Evolutionary conservation across 768 basidiomycete genomes (phyloP), one percentile per base, ranked within the genome.

Genomic region (Pisolithus orientalis): DNA sequence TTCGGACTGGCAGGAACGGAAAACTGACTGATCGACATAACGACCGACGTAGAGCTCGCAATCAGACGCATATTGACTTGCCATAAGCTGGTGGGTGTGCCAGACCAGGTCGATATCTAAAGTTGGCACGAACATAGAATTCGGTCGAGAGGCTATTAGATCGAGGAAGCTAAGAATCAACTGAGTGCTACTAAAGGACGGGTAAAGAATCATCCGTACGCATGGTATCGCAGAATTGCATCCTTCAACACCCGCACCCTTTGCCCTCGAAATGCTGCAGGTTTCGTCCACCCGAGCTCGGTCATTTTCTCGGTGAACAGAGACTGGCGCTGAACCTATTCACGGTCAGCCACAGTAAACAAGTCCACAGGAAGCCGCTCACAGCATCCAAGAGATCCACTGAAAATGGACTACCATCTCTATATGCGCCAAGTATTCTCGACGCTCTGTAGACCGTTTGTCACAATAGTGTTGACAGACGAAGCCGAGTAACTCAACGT

Each of bases 21-120:
- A 13, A 5, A 50, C 80, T 63, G 48, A 83, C 82, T 84, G 82
- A 58, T 84, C 78, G 25, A 84, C 63, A 32, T 70, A 76, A 21
- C 74, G 72, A 0, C 75, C 72, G 3, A 81, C 54, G 47, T 70
- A 72, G 13, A 49, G 64, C 51, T 64, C 62, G 42, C 78, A 77
- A 52, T 83, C 76, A 1, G 53, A 45, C 5, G 62, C 58, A 58
- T 87, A 87, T 37, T 70, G 67, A 2, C 51, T 53, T 0, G 72
- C 71, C 61, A 76, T 70, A 5, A 87, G 72, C 56, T 87, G 85
- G 52, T 88, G 85, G 0, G 84, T 84, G 56, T 90, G 87, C 85
- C 86, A 87, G 4, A 76, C 79, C 17, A 90, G 70, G 56, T 88
- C 87, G 37, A 89, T 85, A 54, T 87, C 85, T n/a, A 88, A 63